phyloP scores from a whole-genome alignment of 2,329 filamentous ascomycete genomes.

The Pseudonectria buxi region DNA sequence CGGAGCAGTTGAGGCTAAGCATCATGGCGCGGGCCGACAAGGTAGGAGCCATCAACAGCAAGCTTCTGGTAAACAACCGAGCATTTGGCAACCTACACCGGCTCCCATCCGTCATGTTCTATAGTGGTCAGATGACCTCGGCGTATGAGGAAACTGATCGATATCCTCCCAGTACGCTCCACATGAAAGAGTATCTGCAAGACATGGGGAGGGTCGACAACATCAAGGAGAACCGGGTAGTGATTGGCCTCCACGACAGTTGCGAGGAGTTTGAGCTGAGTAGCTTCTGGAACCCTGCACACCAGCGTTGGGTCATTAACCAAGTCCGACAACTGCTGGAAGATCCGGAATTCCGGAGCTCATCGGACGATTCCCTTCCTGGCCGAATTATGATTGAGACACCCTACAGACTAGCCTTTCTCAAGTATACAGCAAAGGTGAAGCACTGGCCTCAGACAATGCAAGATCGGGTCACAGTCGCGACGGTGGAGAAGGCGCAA shows the following conservation, averaged over 20 bases:
- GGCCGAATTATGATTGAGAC: conserved; percentile 39
- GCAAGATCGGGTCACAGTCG: conserved; percentile 29
- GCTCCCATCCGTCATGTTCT: conserved; percentile 37
- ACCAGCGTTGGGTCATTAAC: conserved; percentile 31
- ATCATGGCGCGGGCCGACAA: conserved; percentile 33
- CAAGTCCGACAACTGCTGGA: conserved; percentile 25
- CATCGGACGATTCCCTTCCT: conserved; percentile 13
- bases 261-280: conserved; percentile 20
- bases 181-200: conserved; percentile 26
- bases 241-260: conserved; percentile 26
- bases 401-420: conserved; percentile 34
- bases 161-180: conserved; percentile 21
- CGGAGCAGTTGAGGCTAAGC: conserved; percentile 27
- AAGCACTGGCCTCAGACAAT: conserved; percentile 20
- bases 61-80: conserved; percentile 32
- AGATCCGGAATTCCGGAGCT: conserved; percentile 26
- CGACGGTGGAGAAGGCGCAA: conserved; percentile 40
- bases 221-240: conserved; percentile 29
- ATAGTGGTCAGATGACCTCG: conserved; percentile 32
- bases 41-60: conserved; percentile 25
- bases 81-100: conserved; percentile 32
- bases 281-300: conserved; percentile 35
- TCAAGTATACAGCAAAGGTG: conserved; percentile 27
- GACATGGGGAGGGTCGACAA: conserved; percentile 11
- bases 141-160: conserved; percentile 13